Percentiles rank a stretch among this genome's conserved stretches.
Conservation (phyloP, 2,329 filamentous ascomycete species). For the Exophiala mesophila region DNA sequence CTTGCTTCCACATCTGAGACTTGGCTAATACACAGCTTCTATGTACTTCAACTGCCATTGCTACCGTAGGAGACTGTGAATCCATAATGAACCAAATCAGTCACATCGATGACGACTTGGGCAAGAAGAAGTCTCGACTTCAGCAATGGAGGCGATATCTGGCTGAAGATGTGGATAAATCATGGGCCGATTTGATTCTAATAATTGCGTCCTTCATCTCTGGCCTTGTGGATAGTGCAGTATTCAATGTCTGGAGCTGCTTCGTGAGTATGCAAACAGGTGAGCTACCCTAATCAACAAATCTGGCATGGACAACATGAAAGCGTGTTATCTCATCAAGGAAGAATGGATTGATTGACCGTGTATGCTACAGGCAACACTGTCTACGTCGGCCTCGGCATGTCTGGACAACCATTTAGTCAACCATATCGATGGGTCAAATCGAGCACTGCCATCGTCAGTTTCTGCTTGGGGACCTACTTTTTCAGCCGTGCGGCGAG, state of each 20-base stretch:
- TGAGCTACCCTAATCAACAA: conserved; percentile 23
- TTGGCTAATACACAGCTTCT: too few relatives aligned
- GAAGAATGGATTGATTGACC: too few relatives aligned
- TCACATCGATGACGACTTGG: conserved; percentile 1
- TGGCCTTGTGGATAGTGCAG: conserved; percentile 40
- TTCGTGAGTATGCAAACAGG: conserved; percentile 46
- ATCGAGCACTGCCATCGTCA: conserved; percentile 34
- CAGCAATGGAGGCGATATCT: conserved; percentile 11
- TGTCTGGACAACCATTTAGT: conserved; percentile 33
- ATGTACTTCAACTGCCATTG: too few relatives aligned
- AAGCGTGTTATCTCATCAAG: background rate
- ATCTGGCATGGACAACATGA: background rate
- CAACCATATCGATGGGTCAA: conserved; percentile 41
- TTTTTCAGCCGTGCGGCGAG: conserved; percentile 35
- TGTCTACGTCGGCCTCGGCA: conserved; percentile 39
- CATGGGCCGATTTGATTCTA: conserved; percentile 16
- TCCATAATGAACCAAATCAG: background rate
- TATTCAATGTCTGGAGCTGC: conserved; percentile 43
- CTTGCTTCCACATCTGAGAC: too few relatives aligned
- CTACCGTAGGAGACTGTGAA: too few relatives aligned
- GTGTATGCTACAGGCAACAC: conserved; percentile 34
- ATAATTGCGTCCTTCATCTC: conserved; percentile 36
- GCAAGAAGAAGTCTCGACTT: conserved; percentile 8
- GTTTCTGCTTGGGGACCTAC: conserved; percentile 35
- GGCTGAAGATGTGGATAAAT: conserved; percentile 11